Percentiles rank a stretch among this genome's conserved stretches.
Evolutionary conservation across 2,329 filamentous ascomycete species (phyloP).

Genomic region (Lasiodiplodia gonubiensis): DNA sequence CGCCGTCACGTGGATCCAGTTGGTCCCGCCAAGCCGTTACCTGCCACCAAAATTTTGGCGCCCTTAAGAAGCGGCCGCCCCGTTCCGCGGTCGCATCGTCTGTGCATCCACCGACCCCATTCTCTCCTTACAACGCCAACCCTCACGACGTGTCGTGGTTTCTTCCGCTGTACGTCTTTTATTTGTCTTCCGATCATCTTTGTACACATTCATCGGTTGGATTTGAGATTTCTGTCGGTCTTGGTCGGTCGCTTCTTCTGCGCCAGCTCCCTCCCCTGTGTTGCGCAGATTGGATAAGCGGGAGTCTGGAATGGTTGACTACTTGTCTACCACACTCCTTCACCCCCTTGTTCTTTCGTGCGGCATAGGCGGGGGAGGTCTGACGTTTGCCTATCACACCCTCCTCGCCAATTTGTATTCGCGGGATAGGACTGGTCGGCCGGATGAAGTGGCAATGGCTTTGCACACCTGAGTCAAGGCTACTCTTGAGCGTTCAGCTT

Average conservation of each 20-base stretch:
- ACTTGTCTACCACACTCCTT: too few species aligned
- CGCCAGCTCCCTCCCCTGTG: slow-evolving; percentile 2
- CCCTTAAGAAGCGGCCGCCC: too few species aligned
- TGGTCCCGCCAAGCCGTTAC: too few species aligned
- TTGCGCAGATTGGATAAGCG: neutral
- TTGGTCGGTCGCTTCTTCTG: neutral
- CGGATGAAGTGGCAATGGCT: neutral
- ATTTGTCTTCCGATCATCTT: neutral
- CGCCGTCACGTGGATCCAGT: too few species aligned
- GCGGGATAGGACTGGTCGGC: neutral
- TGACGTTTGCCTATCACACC: neutral
- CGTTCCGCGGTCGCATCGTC: neutral
- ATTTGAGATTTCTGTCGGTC: neutral
- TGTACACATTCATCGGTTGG: neutral
- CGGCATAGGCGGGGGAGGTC: neutral
- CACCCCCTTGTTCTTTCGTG: neutral
- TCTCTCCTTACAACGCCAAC: neutral
- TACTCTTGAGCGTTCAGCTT: neutral
- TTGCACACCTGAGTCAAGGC: neutral
- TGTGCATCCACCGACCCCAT: neutral
- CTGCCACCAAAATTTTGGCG: too few species aligned
- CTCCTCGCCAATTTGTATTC: neutral
- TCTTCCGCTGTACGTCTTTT: neutral
- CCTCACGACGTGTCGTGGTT: neutral
- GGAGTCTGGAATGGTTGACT: too few species aligned